phyloP scores from a whole-genome alignment of 768 basidiomycete genomes.

The Sutorius australiensis region DNA sequence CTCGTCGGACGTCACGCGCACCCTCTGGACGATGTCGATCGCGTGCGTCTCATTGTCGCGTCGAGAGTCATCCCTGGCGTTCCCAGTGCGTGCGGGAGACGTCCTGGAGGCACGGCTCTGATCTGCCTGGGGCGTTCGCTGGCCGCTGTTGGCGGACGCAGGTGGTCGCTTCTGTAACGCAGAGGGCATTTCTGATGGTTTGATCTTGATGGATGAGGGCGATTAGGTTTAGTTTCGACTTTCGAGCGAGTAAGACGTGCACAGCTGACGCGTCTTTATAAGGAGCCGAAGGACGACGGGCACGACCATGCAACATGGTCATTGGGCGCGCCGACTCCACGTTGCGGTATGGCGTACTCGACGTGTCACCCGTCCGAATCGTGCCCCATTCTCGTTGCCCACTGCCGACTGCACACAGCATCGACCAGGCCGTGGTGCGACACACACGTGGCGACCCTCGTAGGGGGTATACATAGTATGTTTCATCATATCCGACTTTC shows the following conservation, averaged over 20 bases:
- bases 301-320: conserved; percentile 20
- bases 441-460: conserved; percentile 21
- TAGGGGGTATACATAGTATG: conserved; percentile 21
- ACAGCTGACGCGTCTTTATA: conserved; percentile 22
- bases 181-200: conserved; percentile 12
- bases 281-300: background rate
- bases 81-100: background rate
- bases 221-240: background rate
- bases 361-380: conserved; percentile 16
- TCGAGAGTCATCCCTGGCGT: background rate
- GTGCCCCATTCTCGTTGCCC: conserved; percentile 13
- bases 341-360: conserved; percentile 16
- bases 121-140: background rate
- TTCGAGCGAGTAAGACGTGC: background rate
- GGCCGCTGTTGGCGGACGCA: conserved; percentile 1
- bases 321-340: conserved; percentile 13
- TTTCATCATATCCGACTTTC: background rate
- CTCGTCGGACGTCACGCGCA: conserved; percentile 27
- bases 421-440: conserved; percentile 18
- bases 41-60: conserved; percentile 19
- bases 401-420: conserved; percentile 1
- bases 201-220: background rate
- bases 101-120: conserved; percentile 8
- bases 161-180: conserved; percentile 19
- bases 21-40: conserved; percentile 30